phyloP scores from a whole-genome alignment of 345 rosid genomes.

The Moricandia arvensis region DNA sequence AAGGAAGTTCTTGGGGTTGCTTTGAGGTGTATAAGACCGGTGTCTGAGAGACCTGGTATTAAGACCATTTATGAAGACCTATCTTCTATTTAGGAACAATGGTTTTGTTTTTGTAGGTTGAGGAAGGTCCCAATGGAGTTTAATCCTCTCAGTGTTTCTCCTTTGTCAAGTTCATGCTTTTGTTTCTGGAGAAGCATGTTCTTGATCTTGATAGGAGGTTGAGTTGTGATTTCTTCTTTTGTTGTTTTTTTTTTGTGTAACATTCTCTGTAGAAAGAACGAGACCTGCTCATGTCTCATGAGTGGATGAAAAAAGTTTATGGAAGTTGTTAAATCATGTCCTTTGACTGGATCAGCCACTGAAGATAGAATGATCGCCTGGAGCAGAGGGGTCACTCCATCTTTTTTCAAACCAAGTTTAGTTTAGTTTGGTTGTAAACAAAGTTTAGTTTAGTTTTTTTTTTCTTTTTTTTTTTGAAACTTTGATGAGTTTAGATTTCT shows the following conservation, averaged over 20 bases:
- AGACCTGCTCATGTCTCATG: slow-evolving; percentile 39
- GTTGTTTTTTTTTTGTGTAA: background rate
- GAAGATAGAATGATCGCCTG: too few species aligned
- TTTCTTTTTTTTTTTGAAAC: too few species aligned
- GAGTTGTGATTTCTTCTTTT: slow-evolving; percentile 22
- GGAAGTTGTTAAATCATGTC: background rate
- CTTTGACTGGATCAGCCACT: background rate
- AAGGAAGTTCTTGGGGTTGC: slow-evolving; percentile 92
- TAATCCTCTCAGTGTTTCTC: background rate
- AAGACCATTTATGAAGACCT: slow-evolving; percentile 97
- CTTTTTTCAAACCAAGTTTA: too few species aligned
- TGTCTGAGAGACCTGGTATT: slow-evolving; percentile 94
- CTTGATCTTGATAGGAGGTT: slow-evolving; percentile 12
- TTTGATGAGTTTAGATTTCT: too few species aligned
- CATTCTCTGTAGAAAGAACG: slow-evolving; percentile 28
- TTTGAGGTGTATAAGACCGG: slow-evolving; percentile 65
- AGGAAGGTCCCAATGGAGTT: slow-evolving; percentile 26
- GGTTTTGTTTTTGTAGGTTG: slow-evolving; percentile 21
- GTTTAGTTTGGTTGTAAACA: too few species aligned
- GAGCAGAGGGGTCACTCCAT: too few species aligned
- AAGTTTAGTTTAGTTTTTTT: too few species aligned
- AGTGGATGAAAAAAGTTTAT: slow-evolving; percentile 18
- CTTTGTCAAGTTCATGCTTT: slow-evolving; percentile 2
- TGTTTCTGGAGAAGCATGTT: slow-evolving; percentile 30
- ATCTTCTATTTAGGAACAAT: slow-evolving; percentile 65